These are phyloP conservation scores for Podospora sp. DNA, from an alignment of 495 filamentous ascomycete species.

Conservation along the genomic window DNA sequence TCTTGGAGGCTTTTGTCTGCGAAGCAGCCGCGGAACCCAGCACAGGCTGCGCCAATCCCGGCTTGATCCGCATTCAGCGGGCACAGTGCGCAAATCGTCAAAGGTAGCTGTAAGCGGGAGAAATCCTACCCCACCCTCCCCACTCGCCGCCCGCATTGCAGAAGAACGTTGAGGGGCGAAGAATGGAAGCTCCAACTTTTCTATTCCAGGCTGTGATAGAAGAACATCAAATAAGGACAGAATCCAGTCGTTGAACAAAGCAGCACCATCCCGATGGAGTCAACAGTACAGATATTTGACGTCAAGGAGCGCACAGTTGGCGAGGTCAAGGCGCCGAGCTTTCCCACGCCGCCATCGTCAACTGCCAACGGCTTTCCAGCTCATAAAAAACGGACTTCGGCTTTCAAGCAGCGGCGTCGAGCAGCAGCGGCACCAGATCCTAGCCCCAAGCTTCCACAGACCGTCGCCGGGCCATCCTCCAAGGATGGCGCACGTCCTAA, in stretches of 20 bases:
- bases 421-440: constrained; percentile 2
- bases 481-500: background rate
- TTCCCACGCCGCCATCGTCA: constrained; percentile 58
- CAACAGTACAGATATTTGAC: constrained; percentile 64
- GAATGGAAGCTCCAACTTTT: background rate
- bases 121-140: background rate
- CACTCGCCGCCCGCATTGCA: background rate
- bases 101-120: background rate
- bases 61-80: background rate
- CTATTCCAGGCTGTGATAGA: background rate
- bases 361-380: constrained; percentile 79
- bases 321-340: constrained; percentile 61
- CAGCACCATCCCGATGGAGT: constrained; percentile 39
- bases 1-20: no score
- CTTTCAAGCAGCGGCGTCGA: constrained; percentile 73
- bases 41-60: no score
- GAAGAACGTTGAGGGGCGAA: background rate
- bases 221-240: background rate
- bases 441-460: background rate
- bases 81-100: background rate
- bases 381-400: constrained; percentile 77
- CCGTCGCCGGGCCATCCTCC: background rate
- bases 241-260: background rate
- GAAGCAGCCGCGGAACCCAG: no score
- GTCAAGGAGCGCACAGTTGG: constrained; percentile 71